Conservation (phyloP, 495 filamentous ascomycete genomes). For the Aspergillus haitiensis region DNA sequence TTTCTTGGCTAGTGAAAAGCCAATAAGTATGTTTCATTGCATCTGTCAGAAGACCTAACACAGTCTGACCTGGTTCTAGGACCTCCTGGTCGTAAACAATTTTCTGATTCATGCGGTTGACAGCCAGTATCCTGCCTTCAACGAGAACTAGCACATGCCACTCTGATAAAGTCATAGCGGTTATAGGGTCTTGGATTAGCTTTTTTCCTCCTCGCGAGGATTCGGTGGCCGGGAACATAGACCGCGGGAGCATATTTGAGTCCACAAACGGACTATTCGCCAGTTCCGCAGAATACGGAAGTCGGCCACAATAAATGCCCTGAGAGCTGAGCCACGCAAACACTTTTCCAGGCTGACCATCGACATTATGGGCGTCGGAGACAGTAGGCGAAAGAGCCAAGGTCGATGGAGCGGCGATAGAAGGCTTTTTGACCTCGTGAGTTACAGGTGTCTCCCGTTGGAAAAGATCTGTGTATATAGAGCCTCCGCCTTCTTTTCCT, state of each 20-base stretch:
- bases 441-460: constrained; percentile 76
- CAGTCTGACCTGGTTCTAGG: constrained; percentile 74
- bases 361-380: constrained; percentile 46
- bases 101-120: constrained; percentile 81
- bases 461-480: constrained; percentile 83
- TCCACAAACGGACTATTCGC: constrained; percentile 60
- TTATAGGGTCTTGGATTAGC: constrained; percentile 65
- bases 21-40: constrained; percentile 93
- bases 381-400: constrained; percentile 75
- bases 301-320: constrained; percentile 82
- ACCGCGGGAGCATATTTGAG: constrained; percentile 71
- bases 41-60: constrained; percentile 80
- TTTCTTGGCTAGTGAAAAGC: constrained; percentile 86
- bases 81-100: constrained; percentile 84
- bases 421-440: constrained; percentile 62
- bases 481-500: constrained; percentile 76
- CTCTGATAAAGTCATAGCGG: constrained; percentile 81
- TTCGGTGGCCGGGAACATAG: constrained; percentile 67
- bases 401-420: constrained; percentile 57
- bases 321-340: constrained; percentile 91
- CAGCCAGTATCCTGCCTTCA: constrained; percentile 75
- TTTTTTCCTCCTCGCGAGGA: constrained; percentile 62
- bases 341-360: constrained; percentile 60
- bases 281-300: constrained; percentile 52
- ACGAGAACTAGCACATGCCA: constrained; percentile 90